Evolutionary conservation across 441 rosid genomes (phyloP).

Genomic region (Brassica balearica): DNA sequence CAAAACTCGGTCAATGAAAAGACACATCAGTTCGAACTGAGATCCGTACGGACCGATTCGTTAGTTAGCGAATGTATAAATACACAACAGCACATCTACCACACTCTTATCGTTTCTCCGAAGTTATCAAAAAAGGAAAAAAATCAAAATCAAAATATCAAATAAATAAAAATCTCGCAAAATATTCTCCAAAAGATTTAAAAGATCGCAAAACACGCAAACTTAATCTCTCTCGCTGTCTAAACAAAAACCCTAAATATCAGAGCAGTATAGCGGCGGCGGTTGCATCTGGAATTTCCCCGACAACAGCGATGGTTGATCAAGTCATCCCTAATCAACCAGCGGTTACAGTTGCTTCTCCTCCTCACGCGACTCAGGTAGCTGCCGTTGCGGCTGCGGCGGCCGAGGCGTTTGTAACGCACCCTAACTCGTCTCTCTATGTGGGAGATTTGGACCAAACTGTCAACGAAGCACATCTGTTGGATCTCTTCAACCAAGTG

Average conservation of each 20-base stretch:
- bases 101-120: conserved; percentile 23
- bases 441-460: conserved; percentile 77
- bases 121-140: conserved; percentile 31
- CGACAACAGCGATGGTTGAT: conserved; percentile 37
- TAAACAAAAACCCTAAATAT: conserved; percentile 23
- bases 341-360: conserved; percentile 15
- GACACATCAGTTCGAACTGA: conserved; percentile 19
- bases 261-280: conserved; percentile 55
- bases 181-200: conserved; percentile 7
- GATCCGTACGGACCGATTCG: conserved; percentile 29
- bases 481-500: conserved; percentile 65
- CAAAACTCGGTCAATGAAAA: conserved; percentile 23
- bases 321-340: conserved; percentile 34
- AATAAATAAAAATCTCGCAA: not conserved
- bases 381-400: conserved; percentile 34
- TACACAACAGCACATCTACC: conserved; percentile 3
- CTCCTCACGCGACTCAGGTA: conserved; percentile 23
- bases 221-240: conserved; percentile 22
- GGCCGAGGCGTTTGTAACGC: conserved; percentile 26
- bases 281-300: conserved; percentile 44
- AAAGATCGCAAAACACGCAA: conserved; percentile 18
- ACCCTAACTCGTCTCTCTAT: conserved; percentile 60
- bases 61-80: conserved; percentile 30
- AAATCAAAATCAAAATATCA: conserved; percentile 19
- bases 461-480: conserved; percentile 62